Base-by-base conservation (phyloP, 2,329 filamentous ascomycete species). In the Phyllosticta citribraziliensis region DNA sequence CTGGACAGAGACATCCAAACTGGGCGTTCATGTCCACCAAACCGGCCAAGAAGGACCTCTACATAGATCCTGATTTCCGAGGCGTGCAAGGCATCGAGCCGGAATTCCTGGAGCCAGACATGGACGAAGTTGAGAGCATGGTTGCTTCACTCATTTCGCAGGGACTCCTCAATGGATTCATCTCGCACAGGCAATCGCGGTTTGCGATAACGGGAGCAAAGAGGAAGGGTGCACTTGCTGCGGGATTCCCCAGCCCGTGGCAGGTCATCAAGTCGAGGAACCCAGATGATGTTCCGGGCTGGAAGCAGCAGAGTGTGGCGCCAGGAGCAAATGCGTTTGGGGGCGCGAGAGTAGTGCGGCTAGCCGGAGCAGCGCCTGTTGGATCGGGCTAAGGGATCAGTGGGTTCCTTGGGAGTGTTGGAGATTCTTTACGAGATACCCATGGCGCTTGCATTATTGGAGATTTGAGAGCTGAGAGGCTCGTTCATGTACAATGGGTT, bases 131-230 rank as follows among this genome's bases (percentile, higher is more conserved):
- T n/a, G 91, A 96, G 74, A 85, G 85, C 53, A 85, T 89, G 56
- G 81, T 95, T 12, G 84, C 88, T 0, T 87, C 86, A 11, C 81
- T 97, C 12, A 83, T 95, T 20, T 84, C 88, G 56, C 89, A 96
- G 73, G 89, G 88, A 0, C 78, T 96, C 24, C 79, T 97, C 70
- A 85, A 87, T 66, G 93, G 92, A 1, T 97, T 92, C 69, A 82
- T 97, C 27, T 89, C 88, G 17, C 90, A 95, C 68, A 82, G 82
- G 25, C 85, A 86, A 69, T 82, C 82, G 52, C 86, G 88, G 56
- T 91, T 97, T 69, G 91, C 91, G 12, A 89, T 97, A 52, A 84
- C 88, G 58, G 91, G 92, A 2, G 85, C 88, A 24, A 88, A 86
- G 63, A 69, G 67, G 60, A 71, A 70, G 24, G 72, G 77, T 8